Percentiles rank a stretch among this genome's conserved stretches.
These are phyloP conservation scores for Serendipita sp. DNA, from an alignment of 1,284 basidiomycete species.

Conservation along the genomic window DNA sequence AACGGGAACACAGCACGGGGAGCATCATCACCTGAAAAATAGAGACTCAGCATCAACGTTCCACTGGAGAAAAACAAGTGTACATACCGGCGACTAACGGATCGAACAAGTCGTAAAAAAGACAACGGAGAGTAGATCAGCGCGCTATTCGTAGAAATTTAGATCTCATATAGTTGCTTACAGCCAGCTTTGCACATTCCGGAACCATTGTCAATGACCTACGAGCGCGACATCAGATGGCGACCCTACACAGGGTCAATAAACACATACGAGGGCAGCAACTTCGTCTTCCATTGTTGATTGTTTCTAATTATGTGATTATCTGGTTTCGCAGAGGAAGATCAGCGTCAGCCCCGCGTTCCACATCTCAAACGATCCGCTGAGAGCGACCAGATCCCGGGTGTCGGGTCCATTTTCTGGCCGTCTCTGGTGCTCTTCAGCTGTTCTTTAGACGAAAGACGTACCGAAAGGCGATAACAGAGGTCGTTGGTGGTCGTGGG, in stretches of 20 bases:
- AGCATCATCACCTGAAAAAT: slow-evolving; percentile 40
- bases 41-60: background rate
- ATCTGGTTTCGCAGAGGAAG: background rate
- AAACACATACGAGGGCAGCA: slow-evolving; percentile 17
- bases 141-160: background rate
- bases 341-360: background rate
- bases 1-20: slow-evolving; percentile 49
- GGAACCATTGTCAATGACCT: slow-evolving; percentile 36
- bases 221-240: background rate
- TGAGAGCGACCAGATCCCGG: background rate
- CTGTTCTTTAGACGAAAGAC: background rate
- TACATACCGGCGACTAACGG: slow-evolving; percentile 13
- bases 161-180: slow-evolving; percentile 11
- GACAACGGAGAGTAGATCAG: background rate
- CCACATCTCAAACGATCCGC: background rate
- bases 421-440: background rate
- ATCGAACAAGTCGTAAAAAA: slow-evolving; percentile 3
- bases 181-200: slow-evolving; percentile 46
- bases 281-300: slow-evolving; percentile 18
- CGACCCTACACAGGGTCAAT: background rate
- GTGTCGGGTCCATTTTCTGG: background rate
- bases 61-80: slow-evolving; percentile 5
- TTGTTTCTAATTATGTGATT: background rate
- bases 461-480: background rate
- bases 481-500: background rate